phyloP scores from a whole-genome alignment of 1,284 basidiomycete species.

The Ustilago tritici region DNA sequence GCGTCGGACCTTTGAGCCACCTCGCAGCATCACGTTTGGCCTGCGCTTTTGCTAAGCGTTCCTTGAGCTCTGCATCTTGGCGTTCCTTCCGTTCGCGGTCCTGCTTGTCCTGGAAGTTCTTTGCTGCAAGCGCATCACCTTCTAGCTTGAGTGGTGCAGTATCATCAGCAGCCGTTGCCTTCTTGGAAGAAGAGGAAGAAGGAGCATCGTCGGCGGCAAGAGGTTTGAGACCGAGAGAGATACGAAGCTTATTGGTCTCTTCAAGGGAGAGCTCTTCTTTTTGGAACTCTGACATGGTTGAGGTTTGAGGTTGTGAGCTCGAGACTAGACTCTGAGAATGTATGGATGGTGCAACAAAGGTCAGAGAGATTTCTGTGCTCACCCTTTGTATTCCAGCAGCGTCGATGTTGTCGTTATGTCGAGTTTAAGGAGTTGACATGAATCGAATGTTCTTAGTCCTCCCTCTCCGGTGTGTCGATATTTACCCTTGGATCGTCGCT shows the following conservation, averaged over 20 bases:
- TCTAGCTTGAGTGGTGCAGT: slow-evolving; percentile 44
- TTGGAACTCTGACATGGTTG: slow-evolving; percentile 64
- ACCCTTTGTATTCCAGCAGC: slow-evolving; percentile 21
- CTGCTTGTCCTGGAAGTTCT: slow-evolving; percentile 71
- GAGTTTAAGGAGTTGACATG: neutral
- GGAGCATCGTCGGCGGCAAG: slow-evolving; percentile 75
- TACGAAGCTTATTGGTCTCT: slow-evolving; percentile 97
- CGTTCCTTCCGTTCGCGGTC: slow-evolving; percentile 79
- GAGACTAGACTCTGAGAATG: slow-evolving; percentile 14
- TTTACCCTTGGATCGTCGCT: neutral
- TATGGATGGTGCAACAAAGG: slow-evolving; percentile 1
- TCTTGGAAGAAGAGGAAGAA: slow-evolving; percentile 64
- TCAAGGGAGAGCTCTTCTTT: slow-evolving; percentile 88
- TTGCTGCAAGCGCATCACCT: slow-evolving; percentile 69
- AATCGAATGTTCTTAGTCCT: neutral
- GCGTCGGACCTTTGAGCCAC: slow-evolving; percentile 87
- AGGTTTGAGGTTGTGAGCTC: slow-evolving; percentile 33
- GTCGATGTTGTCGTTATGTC: neutral
- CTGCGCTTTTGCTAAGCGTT: slow-evolving; percentile 73
- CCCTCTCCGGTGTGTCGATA: neutral
- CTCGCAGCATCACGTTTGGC: slow-evolving; percentile 90
- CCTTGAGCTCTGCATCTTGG: slow-evolving; percentile 74
- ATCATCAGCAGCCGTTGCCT: neutral
- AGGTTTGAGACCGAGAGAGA: slow-evolving; percentile 92
- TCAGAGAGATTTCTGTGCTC: slow-evolving; percentile 25